Evolutionary conservation across 352 stramenopile genomes (phyloP), one percentile per base, ranked within the genome.

Genomic region (Globisporangium sylvaticum): DNA sequence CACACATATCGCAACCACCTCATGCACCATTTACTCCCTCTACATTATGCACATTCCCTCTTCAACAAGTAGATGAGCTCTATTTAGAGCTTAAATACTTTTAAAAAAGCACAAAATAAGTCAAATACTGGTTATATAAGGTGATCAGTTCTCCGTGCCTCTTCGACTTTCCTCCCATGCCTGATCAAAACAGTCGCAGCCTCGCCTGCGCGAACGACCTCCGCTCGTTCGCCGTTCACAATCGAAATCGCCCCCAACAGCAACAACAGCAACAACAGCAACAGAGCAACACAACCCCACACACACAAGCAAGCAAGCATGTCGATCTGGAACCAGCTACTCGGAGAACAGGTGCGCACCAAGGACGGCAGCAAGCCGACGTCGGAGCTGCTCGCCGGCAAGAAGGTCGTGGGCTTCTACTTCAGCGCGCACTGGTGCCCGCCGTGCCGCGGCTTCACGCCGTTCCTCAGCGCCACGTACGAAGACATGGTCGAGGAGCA

Each of bases 381-480:
- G 20, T 72, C 88, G 54, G 73, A 90, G 29, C 93, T 54, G 34
- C 53, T 76, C 14, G 58, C 42, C 8, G 52, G 44, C 20, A 71
- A 78, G 25, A 86, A 89, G 65, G 69, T 84, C 6, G 54, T 91
- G 5, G 76, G 75, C 15, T 63, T 97, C 22, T 97, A 97, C 69
- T 97, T 97, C 82, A 90, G 77, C 15, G 88, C 87, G 5, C 77
- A 94, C 71, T 97, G 89, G 88, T 95, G 87, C 65, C 70, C 66
- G 22, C 88, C 89, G 4, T 97, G 90, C 74, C 77, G 79, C 32
- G 37, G 59, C 5, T 97, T 97, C 67, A 97, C 88, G 44, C 88
- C 90, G 0, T 74, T 92, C 62, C 76, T 95, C 8, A 75, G 58
- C 34, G 68, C 75, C 32, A 62, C 77, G n/a, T 95, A 95, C 71